Evolutionary conservation across 495 filamentous ascomycete species (phyloP).

Genomic region (Hypomontagnella monticulosa): DNA sequence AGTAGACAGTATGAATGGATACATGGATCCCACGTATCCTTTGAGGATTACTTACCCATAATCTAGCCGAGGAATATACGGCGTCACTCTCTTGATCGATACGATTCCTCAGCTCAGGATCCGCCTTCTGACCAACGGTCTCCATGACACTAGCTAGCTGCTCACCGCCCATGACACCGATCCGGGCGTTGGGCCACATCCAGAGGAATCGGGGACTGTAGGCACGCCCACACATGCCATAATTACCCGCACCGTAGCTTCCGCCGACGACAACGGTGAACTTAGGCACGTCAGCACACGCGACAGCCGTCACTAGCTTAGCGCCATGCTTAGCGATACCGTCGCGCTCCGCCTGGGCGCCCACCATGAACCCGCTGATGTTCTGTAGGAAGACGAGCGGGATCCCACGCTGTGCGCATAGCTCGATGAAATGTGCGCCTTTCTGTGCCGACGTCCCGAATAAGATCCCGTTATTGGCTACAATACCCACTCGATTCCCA

Average conservation of each 20-base stretch:
- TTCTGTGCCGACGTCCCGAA: constrained; percentile 92
- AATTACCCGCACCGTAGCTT: constrained; percentile 81
- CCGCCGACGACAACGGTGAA: constrained; percentile 95
- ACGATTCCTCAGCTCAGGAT: constrained; percentile 80
- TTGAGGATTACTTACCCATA: constrained; percentile 72
- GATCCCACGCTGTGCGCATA: constrained; percentile 90
- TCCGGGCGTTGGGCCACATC: constrained; percentile 97
- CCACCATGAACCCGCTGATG: constrained; percentile 98
- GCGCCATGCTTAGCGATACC: constrained; percentile 98
- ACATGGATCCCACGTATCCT: not conserved
- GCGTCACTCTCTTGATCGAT: constrained; percentile 94
- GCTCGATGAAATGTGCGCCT: constrained; percentile 96
- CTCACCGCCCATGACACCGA: constrained; percentile 95
- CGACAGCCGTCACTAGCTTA: constrained; percentile 95
- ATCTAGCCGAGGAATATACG: constrained; percentile 82
- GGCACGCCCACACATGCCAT: constrained; percentile 86
- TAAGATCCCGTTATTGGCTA: constrained; percentile 98
- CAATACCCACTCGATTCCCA: constrained; percentile 89
- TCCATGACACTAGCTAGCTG: constrained; percentile 95
- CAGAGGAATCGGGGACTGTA: constrained; percentile 91
- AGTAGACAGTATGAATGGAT: not conserved
- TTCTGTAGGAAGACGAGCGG: constrained; percentile 96
- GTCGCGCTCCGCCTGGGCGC: constrained; percentile 87
- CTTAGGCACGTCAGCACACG: constrained; percentile 95
- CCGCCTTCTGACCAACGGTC: constrained; percentile 84